Percentiles rank a stretch among this genome's conserved stretches.
phyloP scores from a whole-genome alignment of 2,329 filamentous ascomycete genomes.

The Colletotrichum cordylinicola region DNA sequence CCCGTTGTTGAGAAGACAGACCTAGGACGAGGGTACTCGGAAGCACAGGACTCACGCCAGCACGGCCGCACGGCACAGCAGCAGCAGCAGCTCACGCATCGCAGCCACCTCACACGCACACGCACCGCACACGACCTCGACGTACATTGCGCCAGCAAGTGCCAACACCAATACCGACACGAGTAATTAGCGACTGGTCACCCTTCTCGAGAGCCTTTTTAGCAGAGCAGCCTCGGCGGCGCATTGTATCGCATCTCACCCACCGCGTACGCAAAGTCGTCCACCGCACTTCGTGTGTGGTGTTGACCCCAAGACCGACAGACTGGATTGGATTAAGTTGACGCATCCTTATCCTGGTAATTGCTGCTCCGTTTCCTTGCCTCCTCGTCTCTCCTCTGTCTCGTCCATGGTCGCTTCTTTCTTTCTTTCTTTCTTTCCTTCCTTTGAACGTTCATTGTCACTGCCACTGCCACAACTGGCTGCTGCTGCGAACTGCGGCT shows the following conservation, averaged over 20 bases:
- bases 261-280: not conserved
- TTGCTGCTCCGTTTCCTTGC: not conserved
- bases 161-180: not conserved
- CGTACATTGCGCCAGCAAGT: not conserved
- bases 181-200: not conserved
- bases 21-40: not conserved
- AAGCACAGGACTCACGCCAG: not conserved
- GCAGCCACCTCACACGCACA: not conserved
- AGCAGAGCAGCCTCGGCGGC: not conserved
- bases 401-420: not conserved
- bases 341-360: conserved; percentile 10
- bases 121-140: not conserved
- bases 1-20: not conserved
- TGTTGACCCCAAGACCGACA: conserved; percentile 9
- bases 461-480: not conserved
- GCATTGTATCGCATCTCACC: conserved; percentile 2
- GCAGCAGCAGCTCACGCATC: not conserved
- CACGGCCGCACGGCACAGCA: not conserved
- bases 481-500: not conserved
- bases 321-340: conserved; percentile 7
- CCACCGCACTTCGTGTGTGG: conserved; percentile 19
- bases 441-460: not conserved
- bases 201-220: not conserved
- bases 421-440: not conserved
- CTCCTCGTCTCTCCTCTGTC: not conserved